Conservation (phyloP, 768 basidiomycete species). For the Tricholoma sp. region DNA sequence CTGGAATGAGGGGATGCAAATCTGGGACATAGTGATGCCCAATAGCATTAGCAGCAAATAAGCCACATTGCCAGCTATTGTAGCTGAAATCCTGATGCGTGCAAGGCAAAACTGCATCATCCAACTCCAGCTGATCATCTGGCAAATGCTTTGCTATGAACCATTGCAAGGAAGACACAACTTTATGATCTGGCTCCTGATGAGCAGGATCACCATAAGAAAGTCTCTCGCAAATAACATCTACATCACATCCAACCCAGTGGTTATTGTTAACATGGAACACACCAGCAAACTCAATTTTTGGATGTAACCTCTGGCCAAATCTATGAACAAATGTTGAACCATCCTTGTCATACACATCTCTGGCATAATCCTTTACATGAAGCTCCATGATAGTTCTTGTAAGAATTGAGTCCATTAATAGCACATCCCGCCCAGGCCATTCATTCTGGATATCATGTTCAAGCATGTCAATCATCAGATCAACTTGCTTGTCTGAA, state of each 20-base stretch:
- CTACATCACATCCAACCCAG: constrained; percentile 12
- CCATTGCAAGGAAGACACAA: constrained; percentile 8
- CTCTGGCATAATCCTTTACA: not conserved
- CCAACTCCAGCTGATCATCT: not conserved
- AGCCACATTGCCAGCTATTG: not conserved
- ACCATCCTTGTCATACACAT: constrained; percentile 1
- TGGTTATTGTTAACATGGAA: constrained; percentile 18
- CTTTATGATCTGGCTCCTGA: not conserved
- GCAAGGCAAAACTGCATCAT: not conserved
- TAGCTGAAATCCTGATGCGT: not conserved
- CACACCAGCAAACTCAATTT: constrained; percentile 7
- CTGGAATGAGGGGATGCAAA: not conserved
- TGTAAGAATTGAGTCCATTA: constrained; percentile 8
- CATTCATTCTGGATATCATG: not conserved
- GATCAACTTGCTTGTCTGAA: constrained; percentile 11
- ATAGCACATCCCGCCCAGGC: not conserved
- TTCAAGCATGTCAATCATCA: constrained; percentile 5
- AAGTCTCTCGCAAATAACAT: constrained; percentile 1
- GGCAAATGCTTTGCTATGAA: constrained; percentile 9
- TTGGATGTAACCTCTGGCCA: not conserved
- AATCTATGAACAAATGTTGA: not conserved
- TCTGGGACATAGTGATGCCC: no score
- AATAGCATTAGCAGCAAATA: not conserved
- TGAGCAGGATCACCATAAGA: constrained; percentile 13
- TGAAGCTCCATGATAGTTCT: constrained; percentile 1